Evolutionary conservation across 2,329 filamentous ascomycete species (phyloP).

Genomic region (Apiospora malaysiana): DNA sequence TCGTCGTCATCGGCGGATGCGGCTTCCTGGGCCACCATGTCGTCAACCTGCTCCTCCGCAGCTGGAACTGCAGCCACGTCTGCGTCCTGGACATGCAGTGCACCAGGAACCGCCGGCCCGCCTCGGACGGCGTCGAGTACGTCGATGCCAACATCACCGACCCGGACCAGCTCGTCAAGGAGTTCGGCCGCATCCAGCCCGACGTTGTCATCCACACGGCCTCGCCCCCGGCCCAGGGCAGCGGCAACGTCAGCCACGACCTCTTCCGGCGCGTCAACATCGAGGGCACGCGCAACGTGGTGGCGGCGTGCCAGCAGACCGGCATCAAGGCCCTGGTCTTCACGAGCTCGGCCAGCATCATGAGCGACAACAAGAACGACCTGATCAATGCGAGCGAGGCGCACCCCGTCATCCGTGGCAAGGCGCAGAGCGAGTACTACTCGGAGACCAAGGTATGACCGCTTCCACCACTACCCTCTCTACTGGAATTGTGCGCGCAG

Average conservation of each 20-base stretch:
- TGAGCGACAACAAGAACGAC: slow-evolving; percentile 81
- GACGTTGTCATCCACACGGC: slow-evolving; percentile 93
- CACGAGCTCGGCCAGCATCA: slow-evolving; percentile 86
- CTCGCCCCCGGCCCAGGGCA: slow-evolving; percentile 66
- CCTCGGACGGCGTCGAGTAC: slow-evolving; percentile 66
- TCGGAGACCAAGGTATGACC: slow-evolving; percentile 84
- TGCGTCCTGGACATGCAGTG: slow-evolving; percentile 77
- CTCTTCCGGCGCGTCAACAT: slow-evolving; percentile 85
- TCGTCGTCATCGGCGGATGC: slow-evolving; percentile 82
- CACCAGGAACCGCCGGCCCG: slow-evolving; percentile 68
- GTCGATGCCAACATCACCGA: slow-evolving; percentile 81
- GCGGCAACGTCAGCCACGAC: slow-evolving; percentile 58
- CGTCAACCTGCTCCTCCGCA: slow-evolving; percentile 72
- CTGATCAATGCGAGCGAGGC: slow-evolving; percentile 85
- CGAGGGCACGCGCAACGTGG: slow-evolving; percentile 78
- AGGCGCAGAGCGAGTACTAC: slow-evolving; percentile 79
- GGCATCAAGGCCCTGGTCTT: slow-evolving; percentile 86
- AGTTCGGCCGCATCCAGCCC: slow-evolving; percentile 72
- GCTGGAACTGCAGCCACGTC: slow-evolving; percentile 62
- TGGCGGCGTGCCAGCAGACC: slow-evolving; percentile 73
- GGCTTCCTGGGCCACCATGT: slow-evolving; percentile 86
- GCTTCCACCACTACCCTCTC: background rate
- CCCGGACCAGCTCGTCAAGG: slow-evolving; percentile 59
- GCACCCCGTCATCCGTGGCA: slow-evolving; percentile 77
- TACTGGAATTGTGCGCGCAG: background rate